Conservation (phyloP, 2,329 filamentous ascomycete species). For the Penicillium brasilianum region DNA sequence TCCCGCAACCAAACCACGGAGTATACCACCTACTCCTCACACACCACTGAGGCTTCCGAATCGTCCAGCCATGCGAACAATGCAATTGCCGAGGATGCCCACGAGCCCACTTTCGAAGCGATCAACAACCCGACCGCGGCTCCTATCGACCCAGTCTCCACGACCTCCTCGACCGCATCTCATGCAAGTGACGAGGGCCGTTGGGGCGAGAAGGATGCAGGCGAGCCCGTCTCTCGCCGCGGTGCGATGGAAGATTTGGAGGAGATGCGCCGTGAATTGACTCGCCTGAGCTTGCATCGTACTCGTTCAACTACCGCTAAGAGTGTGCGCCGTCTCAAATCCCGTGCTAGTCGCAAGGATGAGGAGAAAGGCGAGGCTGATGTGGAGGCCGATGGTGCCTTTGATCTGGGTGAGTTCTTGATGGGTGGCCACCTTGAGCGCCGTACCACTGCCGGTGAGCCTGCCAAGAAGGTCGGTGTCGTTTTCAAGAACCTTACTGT, state of each 20-base stretch:
- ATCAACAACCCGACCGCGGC: constrained; percentile 12
- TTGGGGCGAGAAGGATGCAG: constrained; percentile 67
- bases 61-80: constrained; percentile 1
- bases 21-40: neutral
- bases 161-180: constrained; percentile 24
- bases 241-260: constrained; percentile 65
- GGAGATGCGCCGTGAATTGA: constrained; percentile 61
- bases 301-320: constrained; percentile 38
- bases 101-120: constrained; percentile 9
- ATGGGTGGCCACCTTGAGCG: constrained; percentile 77
- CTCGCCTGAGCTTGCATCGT: constrained; percentile 55
- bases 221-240: constrained; percentile 57
- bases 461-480: constrained; percentile 78
- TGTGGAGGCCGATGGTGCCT: constrained; percentile 51
- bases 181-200: constrained; percentile 52
- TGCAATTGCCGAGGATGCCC: constrained; percentile 7
- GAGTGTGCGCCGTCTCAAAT: constrained; percentile 36
- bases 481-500: constrained; percentile 78
- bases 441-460: constrained; percentile 64
- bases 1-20: neutral
- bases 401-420: constrained; percentile 73
- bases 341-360: constrained; percentile 37
- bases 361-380: constrained; percentile 48
- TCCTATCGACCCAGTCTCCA: constrained; percentile 17
- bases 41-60: neutral